A percentile compares a stretch with the other conserved stretches of the same genome.
phyloP scores from a whole-genome alignment of 2,329 filamentous ascomycete genomes.

The Scedosporium minutisporum region DNA sequence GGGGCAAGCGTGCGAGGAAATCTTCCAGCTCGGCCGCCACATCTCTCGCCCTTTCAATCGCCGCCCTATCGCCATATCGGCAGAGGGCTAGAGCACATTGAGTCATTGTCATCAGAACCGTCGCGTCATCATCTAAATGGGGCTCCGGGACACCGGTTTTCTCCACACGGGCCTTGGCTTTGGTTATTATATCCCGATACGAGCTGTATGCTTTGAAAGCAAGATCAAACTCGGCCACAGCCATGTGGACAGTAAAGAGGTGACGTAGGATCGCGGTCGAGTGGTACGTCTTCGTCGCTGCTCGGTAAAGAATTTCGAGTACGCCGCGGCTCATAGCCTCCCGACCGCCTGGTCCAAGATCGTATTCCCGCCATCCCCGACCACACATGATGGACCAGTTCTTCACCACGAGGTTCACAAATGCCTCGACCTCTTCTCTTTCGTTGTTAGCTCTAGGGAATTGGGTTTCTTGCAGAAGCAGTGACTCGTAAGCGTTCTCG shows the following conservation, averaged over 20 bases:
- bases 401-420: slow-evolving; percentile 66
- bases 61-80: slow-evolving; percentile 64
- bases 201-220: slow-evolving; percentile 87
- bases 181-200: slow-evolving; percentile 79
- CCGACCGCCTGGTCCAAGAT: slow-evolving; percentile 74
- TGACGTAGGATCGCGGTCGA: slow-evolving; percentile 81
- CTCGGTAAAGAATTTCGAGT: slow-evolving; percentile 80
- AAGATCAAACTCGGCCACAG: slow-evolving; percentile 83
- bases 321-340: slow-evolving; percentile 64
- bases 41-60: slow-evolving; percentile 68
- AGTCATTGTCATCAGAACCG: slow-evolving; percentile 66
- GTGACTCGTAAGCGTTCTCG: slow-evolving; percentile 68
- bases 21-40: slow-evolving; percentile 63
- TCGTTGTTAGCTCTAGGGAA: slow-evolving; percentile 79
- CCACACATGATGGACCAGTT: slow-evolving; percentile 84
- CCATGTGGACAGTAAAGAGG: slow-evolving; percentile 78
- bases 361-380: slow-evolving; percentile 67
- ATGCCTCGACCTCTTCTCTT: slow-evolving; percentile 71
- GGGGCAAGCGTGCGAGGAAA: slow-evolving; percentile 56
- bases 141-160: slow-evolving; percentile 65
- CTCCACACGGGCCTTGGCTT: slow-evolving; percentile 72
- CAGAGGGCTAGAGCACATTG: slow-evolving; percentile 74
- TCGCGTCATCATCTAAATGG: slow-evolving; percentile 69
- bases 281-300: slow-evolving; percentile 89
- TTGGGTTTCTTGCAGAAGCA: slow-evolving; percentile 66